Evolutionary conservation across 2,329 filamentous ascomycete genomes (phyloP), one percentile per base, ranked within the genome.

Genomic region (Podosphaera xanthii): DNA sequence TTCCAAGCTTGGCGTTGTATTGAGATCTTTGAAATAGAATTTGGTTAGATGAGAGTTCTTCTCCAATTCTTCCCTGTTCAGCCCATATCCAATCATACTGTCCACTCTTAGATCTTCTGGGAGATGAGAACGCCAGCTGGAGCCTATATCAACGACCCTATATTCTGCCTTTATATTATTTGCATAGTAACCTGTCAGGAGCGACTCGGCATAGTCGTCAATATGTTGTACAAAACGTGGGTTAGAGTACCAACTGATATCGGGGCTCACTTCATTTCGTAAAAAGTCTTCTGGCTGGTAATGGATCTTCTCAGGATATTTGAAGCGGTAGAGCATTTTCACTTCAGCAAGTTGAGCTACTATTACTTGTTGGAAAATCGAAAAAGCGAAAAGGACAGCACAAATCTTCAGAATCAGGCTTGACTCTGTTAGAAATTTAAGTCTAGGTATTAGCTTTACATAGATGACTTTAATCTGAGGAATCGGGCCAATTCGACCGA

Each of bases 161-260:
- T 74, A 72, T 53, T 65, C 67, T 3, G 61, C 61, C 0, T 75
- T 74, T 3, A 79, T 67, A 0, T 68, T 69, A 0, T 63, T 62
- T n/a, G 67, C 66, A 64, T 78, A 78, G 66, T 79, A 78, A 2
- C 65, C 61, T 33, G 70, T 67, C 1, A 79, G 64, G 0, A 70
- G 67, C 3, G 65, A 64, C 57, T 77, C 76, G 0, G 75, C 74
- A 4, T 71, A 68, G 49, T 76, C 73, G 62, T 78, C 76, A 63
- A 78, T 78, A 60, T 78, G 76, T 9, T 76, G 76, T 0, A 78
- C 75, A 61, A 77, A 75, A 14, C 75, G 71, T 1, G 76, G 73
- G 12, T 65, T 60, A n/a, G 62, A 60, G 33, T 67, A 67, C 64
- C 63, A 67, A 34, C 60, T 36, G 2, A 61, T 52, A 49, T 67